These are phyloP conservation scores for Plasmodium coatneyi DNA, from an alignment of 169 alveolate genomes.

Conservation along the genomic window DNA sequence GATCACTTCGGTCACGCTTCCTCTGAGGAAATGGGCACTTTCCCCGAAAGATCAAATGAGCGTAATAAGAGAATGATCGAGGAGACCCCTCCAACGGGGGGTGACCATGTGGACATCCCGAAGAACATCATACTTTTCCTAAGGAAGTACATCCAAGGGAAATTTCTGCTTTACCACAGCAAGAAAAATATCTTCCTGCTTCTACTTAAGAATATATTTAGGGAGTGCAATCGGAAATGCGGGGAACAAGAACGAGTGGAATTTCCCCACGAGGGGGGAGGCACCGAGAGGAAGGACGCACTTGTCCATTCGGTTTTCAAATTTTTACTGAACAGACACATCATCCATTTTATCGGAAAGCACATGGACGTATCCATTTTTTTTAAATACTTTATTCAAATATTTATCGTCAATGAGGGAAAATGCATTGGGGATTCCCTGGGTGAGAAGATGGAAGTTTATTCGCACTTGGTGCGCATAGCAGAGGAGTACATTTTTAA, in stretches of 20 bases:
- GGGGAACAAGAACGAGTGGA: background rate
- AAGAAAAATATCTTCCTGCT: slow-evolving; percentile 31
- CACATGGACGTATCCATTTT: slow-evolving; percentile 24
- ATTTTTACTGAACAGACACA: slow-evolving; percentile 17
- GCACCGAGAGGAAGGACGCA: background rate
- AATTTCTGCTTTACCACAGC: slow-evolving; percentile 15
- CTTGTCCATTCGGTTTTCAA: background rate
- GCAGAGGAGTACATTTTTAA: slow-evolving; percentile 36
- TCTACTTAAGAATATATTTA: slow-evolving; percentile 35
- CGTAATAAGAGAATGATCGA: background rate
- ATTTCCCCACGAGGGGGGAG: background rate
- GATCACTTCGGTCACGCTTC: background rate
- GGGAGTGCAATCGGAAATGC: slow-evolving; percentile 6
- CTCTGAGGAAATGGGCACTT: background rate
- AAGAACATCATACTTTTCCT: slow-evolving; percentile 21
- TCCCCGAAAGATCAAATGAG: background rate
- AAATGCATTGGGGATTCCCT: slow-evolving; percentile 41
- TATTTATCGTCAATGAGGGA: slow-evolving; percentile 17
- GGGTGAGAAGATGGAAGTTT: slow-evolving; percentile 15
- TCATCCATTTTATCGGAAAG: slow-evolving; percentile 6
- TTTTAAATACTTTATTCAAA: slow-evolving; percentile 20
- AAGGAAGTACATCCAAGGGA: slow-evolving; percentile 14
- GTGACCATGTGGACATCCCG: background rate
- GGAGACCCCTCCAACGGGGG: background rate
- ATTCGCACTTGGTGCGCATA: background rate